phyloP scores from a whole-genome alignment of 768 basidiomycete genomes.

The Psilocybe tampanensis region DNA sequence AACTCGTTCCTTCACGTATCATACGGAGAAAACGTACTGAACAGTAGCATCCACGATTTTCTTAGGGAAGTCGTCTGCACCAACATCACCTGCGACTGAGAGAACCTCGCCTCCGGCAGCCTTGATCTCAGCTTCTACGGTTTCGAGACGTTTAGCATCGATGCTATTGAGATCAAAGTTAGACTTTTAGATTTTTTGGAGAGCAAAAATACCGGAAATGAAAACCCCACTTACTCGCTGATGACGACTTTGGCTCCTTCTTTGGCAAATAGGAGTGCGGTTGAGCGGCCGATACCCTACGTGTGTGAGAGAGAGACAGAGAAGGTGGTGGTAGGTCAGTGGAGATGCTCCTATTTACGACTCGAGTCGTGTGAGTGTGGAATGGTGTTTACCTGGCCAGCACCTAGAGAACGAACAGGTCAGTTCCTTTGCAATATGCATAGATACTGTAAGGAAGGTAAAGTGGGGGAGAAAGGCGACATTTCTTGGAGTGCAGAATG shows the following conservation, averaged over 20 bases:
- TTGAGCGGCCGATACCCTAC: slow-evolving; percentile 78
- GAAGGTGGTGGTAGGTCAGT: too few species aligned
- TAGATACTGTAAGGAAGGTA: too few species aligned
- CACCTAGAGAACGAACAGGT: slow-evolving; percentile 45
- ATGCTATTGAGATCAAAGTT: slow-evolving; percentile 46
- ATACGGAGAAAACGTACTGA: slow-evolving; percentile 61
- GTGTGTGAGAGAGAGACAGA: background rate
- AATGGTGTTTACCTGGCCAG: slow-evolving; percentile 60
- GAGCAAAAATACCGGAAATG: slow-evolving; percentile 4
- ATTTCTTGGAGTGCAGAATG: too few species aligned
- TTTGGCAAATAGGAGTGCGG: slow-evolving; percentile 76
- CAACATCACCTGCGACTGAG: slow-evolving; percentile 77
- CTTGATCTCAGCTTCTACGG: slow-evolving; percentile 75
- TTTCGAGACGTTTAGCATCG: slow-evolving; percentile 66
- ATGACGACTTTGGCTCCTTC: slow-evolving; percentile 89
- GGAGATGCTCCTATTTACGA: too few species aligned
- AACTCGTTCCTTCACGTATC: too few species aligned
- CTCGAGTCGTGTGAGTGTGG: background rate
- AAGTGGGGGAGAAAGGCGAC: too few species aligned
- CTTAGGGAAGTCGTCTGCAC: slow-evolving; percentile 82
- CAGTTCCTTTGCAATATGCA: background rate
- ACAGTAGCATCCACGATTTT: slow-evolving; percentile 76
- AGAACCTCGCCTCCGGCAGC: slow-evolving; percentile 73
- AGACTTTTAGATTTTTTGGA: background rate
- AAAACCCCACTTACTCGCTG: slow-evolving; percentile 59